Evolutionary conservation across 2,329 filamentous ascomycete species (phyloP), one percentile per base, ranked within the genome.

Genomic region (Drechslera avenae): DNA sequence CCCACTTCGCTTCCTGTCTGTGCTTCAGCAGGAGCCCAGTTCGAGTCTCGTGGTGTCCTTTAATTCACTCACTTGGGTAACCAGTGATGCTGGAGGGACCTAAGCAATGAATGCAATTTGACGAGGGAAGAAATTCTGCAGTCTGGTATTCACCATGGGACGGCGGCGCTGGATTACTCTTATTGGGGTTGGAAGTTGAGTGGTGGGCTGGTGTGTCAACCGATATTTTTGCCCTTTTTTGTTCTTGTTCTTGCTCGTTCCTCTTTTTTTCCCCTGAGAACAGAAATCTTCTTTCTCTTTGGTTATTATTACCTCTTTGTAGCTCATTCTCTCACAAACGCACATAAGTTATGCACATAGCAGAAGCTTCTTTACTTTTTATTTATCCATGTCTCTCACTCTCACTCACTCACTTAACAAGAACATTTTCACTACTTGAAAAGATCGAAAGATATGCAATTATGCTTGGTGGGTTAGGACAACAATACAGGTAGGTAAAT

Each of bases 101-200:
- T 75, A 73, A 75, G 72, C 72, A 73, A 75, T 75, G 72, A 72
- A 69, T 65, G 63, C 69, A 70, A 74, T 39, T 45, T 58, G 71
- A 70, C 63, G 66, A 75, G 72, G 71, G 72, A 74, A 75, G 72
- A 62, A 73, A 73, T 74, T 73, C 71, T 69, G 72, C 71, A 75
- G 63, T 72, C 70, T 50, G 59, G 70, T 56, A 62, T 73, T 72
- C 71, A 74, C 69, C 69, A 72, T 68, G 64, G 70, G 70, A 69
- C 66, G 71, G 71, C 72, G 71, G 69, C 59, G 67, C 68, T 72
- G 71, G 71, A 74, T 55, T 73, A 73, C 72, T 71, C 64, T 56
- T 63, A 63, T 60, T 62, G 47, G 52, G 71, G 69, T 74, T 72
- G 68, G 67, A 62, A 64, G 62, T 59, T 46, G 53, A 52, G n/a